These are phyloP conservation scores for Castanospermum australe DNA, from an alignment of 306 rosid genomes.

Conservation along the genomic window DNA sequence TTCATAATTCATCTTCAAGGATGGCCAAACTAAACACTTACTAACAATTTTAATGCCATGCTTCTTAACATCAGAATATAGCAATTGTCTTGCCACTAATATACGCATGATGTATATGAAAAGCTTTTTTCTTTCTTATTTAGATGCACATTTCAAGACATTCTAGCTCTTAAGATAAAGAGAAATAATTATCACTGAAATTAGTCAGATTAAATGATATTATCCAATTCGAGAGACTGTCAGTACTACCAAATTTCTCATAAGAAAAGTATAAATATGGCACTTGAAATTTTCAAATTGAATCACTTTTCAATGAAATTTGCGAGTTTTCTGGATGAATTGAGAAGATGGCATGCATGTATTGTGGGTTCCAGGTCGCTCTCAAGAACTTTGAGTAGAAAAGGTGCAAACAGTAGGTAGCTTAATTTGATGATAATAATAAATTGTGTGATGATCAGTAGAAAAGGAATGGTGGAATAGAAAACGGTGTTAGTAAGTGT, in stretches of 20 bases:
- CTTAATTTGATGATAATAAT: not conserved
- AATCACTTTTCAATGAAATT: not conserved
- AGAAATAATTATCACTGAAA: no score
- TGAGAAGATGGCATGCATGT: not conserved
- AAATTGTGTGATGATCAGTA: not conserved
- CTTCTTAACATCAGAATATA: no score
- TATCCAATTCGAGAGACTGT: not conserved
- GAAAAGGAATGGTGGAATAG: not conserved
- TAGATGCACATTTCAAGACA: no score
- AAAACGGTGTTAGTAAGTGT: not conserved
- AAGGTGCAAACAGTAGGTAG: conserved; percentile 22
- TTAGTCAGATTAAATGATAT: no score
- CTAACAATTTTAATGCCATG: no score
- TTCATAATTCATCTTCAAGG: not conserved
- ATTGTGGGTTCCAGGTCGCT: conserved; percentile 15
- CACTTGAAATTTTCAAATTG: not conserved
- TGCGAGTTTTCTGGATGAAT: not conserved
- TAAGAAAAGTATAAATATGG: not conserved
- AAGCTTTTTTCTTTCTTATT: no score
- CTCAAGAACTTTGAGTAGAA: conserved; percentile 2
- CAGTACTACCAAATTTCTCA: not conserved
- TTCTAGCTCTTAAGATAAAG: no score
- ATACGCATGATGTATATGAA: no score
- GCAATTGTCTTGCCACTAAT: no score
- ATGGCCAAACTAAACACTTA: not conserved